Evolutionary conservation across 2,329 filamentous ascomycete species (phyloP), one percentile per base, ranked within the genome.

Genomic region (Alternaria conjuncta): DNA sequence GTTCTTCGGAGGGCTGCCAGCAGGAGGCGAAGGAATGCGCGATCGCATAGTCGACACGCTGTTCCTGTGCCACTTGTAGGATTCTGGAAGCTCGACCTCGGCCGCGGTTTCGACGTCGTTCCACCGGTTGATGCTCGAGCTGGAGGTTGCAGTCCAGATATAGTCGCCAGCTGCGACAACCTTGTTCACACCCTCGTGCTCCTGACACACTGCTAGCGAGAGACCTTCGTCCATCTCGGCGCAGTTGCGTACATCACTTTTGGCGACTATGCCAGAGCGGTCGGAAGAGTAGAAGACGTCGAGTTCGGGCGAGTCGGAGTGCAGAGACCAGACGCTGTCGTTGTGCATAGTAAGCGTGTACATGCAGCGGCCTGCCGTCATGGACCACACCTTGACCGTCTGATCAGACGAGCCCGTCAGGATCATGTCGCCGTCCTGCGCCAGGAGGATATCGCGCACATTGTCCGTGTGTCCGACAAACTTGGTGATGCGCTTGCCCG

Each of bases 261-360:
- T 99, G 58, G 94, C 95, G n/a, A 99, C 90, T 65, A 97, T 82
- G 3, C 96, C 96, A 1, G 93, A 94, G 55, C 95, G 90, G 80
- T 99, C 96, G 71, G 91, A 92, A 60, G 95, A 98, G 82, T 98
- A 98, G 80, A 99, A 98, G 28, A 97, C 88, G 10, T 91, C 90
- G 5, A 99, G 86, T 62, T 91, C 87, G 1, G 94, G 94, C 72
- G 97, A 89, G 57, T 95, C 90, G 0, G 96, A 97, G 80, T 92
- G 97, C 21, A 99, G 85, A 2, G 93, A 96, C 96, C 96, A 99
- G 21, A 99, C 93, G 77, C 94, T 97, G 76, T 97, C 94, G 76
- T 97, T 97, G 82, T 99, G 96, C 96, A 99, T 99, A 58, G 94
- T 97, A 72, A 99, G 87, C 0, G 96, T 99, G 81, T 97, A 93